These are phyloP conservation scores for Chaetomium globosum DNA, from an alignment of 2,329 filamentous ascomycete species.

Conservation along the genomic window DNA sequence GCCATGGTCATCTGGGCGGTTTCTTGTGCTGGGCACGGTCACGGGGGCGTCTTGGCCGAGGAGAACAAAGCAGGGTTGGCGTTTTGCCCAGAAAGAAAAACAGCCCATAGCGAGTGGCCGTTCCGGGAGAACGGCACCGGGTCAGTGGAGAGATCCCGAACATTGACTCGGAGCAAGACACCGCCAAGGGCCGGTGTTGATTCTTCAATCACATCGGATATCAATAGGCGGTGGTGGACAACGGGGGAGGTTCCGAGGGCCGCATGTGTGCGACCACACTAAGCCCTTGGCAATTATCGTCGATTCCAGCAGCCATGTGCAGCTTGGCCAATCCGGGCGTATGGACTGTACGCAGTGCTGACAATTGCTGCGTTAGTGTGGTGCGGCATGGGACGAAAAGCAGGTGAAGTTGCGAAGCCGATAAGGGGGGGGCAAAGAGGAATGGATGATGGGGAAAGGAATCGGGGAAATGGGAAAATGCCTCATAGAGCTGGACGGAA, in stretches of 20 bases:
- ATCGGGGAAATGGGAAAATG: conserved; percentile 32
- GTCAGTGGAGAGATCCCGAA: neutral
- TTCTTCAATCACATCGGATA: conserved; percentile 24
- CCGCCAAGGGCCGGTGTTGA: conserved; percentile 7
- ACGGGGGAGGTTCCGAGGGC: conserved; percentile 24
- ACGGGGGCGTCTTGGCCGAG: conserved; percentile 3
- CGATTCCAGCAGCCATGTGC: neutral
- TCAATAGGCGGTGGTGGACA: conserved; percentile 13
- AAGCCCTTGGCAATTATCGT: conserved; percentile 13
- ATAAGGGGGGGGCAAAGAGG: neutral
- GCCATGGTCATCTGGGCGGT: conserved; percentile 23
- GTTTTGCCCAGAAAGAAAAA: neutral
- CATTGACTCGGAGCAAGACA: conserved; percentile 7
- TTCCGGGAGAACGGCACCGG: conserved; percentile 11
- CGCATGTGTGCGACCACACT: conserved; percentile 17
- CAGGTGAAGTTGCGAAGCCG: conserved; percentile 5
- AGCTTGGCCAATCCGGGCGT: conserved; percentile 15
- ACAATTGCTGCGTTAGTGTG: conserved; percentile 15
- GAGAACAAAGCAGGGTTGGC: neutral
- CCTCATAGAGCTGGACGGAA: conserved; percentile 26
- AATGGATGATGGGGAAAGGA: neutral
- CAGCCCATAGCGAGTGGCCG: neutral
- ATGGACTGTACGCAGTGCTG: conserved; percentile 2
- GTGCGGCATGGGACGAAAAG: conserved; percentile 12
- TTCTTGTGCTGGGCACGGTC: conserved; percentile 7